phyloP scores from a whole-genome alignment of 768 basidiomycete genomes.

The Agaricus blazei region DNA sequence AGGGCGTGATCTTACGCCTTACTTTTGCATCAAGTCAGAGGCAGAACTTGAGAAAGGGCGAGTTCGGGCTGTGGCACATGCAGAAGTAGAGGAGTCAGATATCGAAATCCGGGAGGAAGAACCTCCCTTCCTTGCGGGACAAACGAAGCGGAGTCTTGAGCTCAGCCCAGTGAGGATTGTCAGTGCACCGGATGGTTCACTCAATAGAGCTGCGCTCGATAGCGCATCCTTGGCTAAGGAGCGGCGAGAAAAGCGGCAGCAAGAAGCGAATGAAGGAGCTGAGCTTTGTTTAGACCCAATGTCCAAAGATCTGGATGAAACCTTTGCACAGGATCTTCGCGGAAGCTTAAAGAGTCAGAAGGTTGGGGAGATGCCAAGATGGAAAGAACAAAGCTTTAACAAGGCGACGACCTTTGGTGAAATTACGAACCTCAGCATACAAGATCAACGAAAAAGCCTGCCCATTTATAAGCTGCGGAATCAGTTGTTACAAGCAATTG shows the following conservation, averaged over 20 bases:
- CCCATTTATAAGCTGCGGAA: slow-evolving; percentile 96
- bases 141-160: slow-evolving; percentile 93
- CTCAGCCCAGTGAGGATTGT: slow-evolving; percentile 97
- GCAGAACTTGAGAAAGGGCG: slow-evolving; percentile 88
- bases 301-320: slow-evolving; percentile 78
- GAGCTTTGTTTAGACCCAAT: slow-evolving; percentile 99
- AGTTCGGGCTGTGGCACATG: slow-evolving; percentile 56
- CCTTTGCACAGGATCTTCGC: slow-evolving; percentile 92
- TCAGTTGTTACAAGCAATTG: slow-evolving; percentile 83
- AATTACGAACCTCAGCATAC: slow-evolving; percentile 84
- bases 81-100: slow-evolving; percentile 92
- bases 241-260: slow-evolving; percentile 87
- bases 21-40: slow-evolving; percentile 90
- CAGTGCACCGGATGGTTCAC: slow-evolving; percentile 95
- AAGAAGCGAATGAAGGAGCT: slow-evolving; percentile 90
- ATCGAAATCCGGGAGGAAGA: slow-evolving; percentile 97
- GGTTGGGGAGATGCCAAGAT: slow-evolving; percentile 77
- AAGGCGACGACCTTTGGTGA: slow-evolving; percentile 95
- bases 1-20: slow-evolving; percentile 90
- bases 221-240: slow-evolving; percentile 94
- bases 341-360: slow-evolving; percentile 79
- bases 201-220: slow-evolving; percentile 92
- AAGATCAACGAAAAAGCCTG: slow-evolving; percentile 86
- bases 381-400: slow-evolving; percentile 92
- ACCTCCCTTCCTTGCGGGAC: slow-evolving; percentile 91